Conservation (phyloP, 257 asterid species). For the Coffea canephora region DNA sequence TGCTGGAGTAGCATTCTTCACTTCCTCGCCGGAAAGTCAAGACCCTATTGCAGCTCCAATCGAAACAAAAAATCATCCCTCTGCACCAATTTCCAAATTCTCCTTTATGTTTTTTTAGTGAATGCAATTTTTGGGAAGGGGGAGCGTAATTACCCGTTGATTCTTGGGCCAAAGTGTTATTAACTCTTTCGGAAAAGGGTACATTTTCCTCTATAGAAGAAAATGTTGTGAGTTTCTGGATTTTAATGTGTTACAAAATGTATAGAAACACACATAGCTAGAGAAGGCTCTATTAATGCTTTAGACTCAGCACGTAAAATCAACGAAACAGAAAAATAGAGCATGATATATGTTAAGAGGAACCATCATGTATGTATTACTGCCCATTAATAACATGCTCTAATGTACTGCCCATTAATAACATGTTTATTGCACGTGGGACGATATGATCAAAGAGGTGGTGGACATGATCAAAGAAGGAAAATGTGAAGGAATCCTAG, state of each 20-base stretch:
- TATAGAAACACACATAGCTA: no score
- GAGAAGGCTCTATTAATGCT: no score
- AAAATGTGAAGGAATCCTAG: no score
- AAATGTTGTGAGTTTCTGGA: not conserved
- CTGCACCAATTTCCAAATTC: not conserved
- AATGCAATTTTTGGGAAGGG: no score
- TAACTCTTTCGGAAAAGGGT: no score
- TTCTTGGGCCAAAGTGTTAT: no score
- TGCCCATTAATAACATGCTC: not conserved
- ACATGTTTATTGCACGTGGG: not conserved
- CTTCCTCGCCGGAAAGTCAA: not conserved
- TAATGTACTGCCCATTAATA: no score
- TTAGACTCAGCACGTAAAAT: no score
- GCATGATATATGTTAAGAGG: not conserved
- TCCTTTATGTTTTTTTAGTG: not conserved
- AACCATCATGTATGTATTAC: not conserved
- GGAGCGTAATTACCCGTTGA: no score
- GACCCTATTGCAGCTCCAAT: not conserved
- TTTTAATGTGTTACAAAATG: no score
- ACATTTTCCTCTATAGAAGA: no score
- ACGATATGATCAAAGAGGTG: not conserved
- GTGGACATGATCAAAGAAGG: no score
- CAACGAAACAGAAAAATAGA: not conserved
- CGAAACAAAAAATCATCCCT: not conserved
- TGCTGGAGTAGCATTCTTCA: not conserved